These are phyloP conservation scores for Colletotrichum sp. DNA, from an alignment of 2,329 filamentous ascomycete species.

Conservation along the genomic window DNA sequence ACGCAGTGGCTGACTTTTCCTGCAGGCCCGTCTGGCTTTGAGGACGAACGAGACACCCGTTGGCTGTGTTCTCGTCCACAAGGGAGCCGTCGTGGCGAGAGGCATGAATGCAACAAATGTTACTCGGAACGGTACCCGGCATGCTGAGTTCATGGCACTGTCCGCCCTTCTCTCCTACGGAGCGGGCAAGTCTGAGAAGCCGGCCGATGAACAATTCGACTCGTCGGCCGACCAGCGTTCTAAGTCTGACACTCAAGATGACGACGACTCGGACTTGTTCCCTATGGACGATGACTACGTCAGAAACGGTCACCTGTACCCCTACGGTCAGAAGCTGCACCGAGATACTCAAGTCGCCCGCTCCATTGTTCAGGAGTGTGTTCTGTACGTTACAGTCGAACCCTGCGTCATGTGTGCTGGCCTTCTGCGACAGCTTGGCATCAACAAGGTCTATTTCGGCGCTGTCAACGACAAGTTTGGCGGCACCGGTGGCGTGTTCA, in stretches of 20 bases:
- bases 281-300: conserved; percentile 57
- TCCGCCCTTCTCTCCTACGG: conserved; percentile 56
- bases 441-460: conserved; percentile 92
- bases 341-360: conserved; percentile 64
- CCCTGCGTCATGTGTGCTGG: conserved; percentile 99
- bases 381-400: conserved; percentile 96
- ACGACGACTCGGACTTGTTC: conserved; percentile 28
- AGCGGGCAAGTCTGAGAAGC: conserved; percentile 23
- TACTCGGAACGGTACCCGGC: conserved; percentile 88
- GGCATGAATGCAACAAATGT: conserved; percentile 98
- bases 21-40: conserved; percentile 83
- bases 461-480: conserved; percentile 97
- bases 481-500: conserved; percentile 91
- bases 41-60: conserved; percentile 91
- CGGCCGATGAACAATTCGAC: neutral
- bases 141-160: conserved; percentile 94
- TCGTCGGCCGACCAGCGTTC: conserved; percentile 11
- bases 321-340: conserved; percentile 65
- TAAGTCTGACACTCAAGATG: conserved; percentile 22
- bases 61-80: conserved; percentile 89
- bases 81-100: conserved; percentile 78
- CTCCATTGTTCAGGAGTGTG: conserved; percentile 71
- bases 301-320: conserved; percentile 60
- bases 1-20: neutral
- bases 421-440: conserved; percentile 84